Base-by-base conservation (phyloP, 2,329 filamentous ascomycete species). In the Diaporthe velutina region DNA sequence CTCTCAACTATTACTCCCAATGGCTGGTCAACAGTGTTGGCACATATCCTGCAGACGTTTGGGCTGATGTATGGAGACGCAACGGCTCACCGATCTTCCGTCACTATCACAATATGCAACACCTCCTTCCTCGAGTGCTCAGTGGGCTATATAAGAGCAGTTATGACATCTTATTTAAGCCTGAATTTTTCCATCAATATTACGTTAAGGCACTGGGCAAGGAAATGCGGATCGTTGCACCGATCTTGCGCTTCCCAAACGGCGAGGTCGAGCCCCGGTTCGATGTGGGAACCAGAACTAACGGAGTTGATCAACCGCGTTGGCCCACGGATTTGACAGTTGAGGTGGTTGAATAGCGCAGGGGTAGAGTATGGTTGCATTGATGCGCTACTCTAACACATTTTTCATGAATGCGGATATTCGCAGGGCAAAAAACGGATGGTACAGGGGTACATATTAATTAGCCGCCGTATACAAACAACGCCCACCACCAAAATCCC, bases 51-150 rank as follows among this genome's bases (percentile, higher is more conserved):
- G 76, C 80, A 4, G 77, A 80, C 1, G 80, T 90, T 17, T 90
- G 89, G 88, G 77, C 86, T 17, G 83, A 86, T 17, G 76, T 90
- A 2, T 88, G 86, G 84, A 81, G 84, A 17, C 84, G 60, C 25
- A 73, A 90, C 75, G 86, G 85, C 4, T 81, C 79, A 28, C 85
- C 84, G 7, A 83, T 88, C 1, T 90, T 88, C 81, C 84, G 88
- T 15, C 86, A 90, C 78, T 86, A 87, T 78, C 84, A 90, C 76
- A 42, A 67, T 25, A 73, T 73, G 71, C 22, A 28, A 15, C 82
- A 83, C 40, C 89, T 89, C 86, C 75, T 74, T 1, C 83, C 86
- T 61, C 81, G 85, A 10, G 79, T 79, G 4, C 85, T 86, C 76
- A 70, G 87, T 54, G 81, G 82, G 25, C 81, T 86, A 79, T 88